Evolutionary conservation across 2,329 filamentous ascomycete species (phyloP).

Genomic region (Phialemoniopsis sp.): DNA sequence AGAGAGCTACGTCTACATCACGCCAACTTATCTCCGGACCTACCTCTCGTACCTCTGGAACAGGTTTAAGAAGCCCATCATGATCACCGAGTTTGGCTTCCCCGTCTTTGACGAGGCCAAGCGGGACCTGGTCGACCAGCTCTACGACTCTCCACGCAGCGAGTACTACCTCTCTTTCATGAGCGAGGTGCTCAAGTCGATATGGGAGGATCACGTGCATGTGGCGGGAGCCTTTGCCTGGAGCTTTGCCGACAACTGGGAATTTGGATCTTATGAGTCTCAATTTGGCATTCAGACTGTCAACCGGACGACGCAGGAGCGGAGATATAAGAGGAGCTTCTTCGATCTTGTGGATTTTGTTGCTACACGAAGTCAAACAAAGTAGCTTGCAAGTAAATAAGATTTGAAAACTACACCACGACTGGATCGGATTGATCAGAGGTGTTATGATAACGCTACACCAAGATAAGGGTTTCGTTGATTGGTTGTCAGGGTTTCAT

Average conservation of each 20-base stretch:
- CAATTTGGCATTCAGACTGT: slow-evolving; percentile 5
- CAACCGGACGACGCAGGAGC: slow-evolving; percentile 1
- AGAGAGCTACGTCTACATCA: slow-evolving; percentile 52
- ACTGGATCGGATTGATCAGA: no score
- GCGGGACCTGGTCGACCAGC: slow-evolving; percentile 40
- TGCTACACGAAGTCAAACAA: background rate
- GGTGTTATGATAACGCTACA: no score
- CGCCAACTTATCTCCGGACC: slow-evolving; percentile 52
- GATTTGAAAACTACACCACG: no score
- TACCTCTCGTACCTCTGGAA: slow-evolving; percentile 56
- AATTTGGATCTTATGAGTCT: slow-evolving; percentile 36
- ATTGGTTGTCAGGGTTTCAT: no score
- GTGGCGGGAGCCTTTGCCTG: slow-evolving; percentile 51
- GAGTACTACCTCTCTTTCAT: slow-evolving; percentile 51
- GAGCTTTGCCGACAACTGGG: slow-evolving; percentile 49
- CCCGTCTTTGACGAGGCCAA: slow-evolving; percentile 43
- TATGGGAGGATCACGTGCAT: slow-evolving; percentile 51
- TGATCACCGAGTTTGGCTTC: slow-evolving; percentile 54
- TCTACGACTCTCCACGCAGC: slow-evolving; percentile 48
- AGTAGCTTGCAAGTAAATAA: background rate
- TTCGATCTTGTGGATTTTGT: slow-evolving; percentile 4
- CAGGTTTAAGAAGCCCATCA: slow-evolving; percentile 45
- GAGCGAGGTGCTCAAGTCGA: slow-evolving; percentile 48
- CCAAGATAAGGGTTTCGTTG: no score
- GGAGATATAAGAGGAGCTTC: slow-evolving; percentile 4